A percentile compares a stretch with the other conserved stretches of the same genome.
These are phyloP conservation scores for Penicillium rolfsii DNA, from an alignment of 2,329 filamentous ascomycete genomes.

Conservation along the genomic window DNA sequence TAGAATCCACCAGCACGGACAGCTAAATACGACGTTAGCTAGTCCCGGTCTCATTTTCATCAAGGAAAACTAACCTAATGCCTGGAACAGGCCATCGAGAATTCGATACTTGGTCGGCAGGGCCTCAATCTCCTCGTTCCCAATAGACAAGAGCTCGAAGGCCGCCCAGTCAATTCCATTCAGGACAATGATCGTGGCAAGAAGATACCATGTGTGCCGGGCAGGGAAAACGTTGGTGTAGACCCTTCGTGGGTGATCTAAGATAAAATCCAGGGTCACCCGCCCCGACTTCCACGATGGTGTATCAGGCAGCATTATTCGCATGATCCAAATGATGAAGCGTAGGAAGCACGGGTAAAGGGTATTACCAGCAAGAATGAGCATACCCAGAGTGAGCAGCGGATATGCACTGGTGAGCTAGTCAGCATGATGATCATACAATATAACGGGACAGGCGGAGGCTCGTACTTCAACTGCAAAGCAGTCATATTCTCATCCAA, in stretches of 20 bases:
- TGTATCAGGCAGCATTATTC: slow-evolving; percentile 33
- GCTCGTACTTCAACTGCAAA: slow-evolving; percentile 41
- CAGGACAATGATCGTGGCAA: slow-evolving; percentile 62
- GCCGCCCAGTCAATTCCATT: slow-evolving; percentile 67
- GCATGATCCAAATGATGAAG: slow-evolving; percentile 59
- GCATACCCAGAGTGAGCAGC: slow-evolving; percentile 55
- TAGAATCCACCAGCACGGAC: slow-evolving; percentile 69
- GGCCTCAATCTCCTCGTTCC: slow-evolving; percentile 58
- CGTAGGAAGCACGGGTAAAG: slow-evolving; percentile 67
- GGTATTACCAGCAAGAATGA: slow-evolving; percentile 68
- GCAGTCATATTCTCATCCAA: slow-evolving; percentile 58
- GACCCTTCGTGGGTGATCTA: slow-evolving; percentile 41
- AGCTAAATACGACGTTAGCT: slow-evolving; percentile 19
- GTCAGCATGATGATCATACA: slow-evolving; percentile 11
- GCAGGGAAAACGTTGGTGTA: slow-evolving; percentile 61
- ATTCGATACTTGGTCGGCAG: slow-evolving; percentile 59
- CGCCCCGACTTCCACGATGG: slow-evolving; percentile 37
- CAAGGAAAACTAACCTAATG: slow-evolving; percentile 50
- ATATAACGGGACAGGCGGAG: not conserved
- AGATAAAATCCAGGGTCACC: slow-evolving; percentile 39
- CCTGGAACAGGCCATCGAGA: slow-evolving; percentile 66
- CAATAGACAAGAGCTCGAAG: slow-evolving; percentile 68
- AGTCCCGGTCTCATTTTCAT: not conserved
- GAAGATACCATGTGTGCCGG: slow-evolving; percentile 67
- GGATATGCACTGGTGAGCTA: slow-evolving; percentile 39